phyloP scores from a whole-genome alignment of 2,329 filamentous ascomycete species.

The Beauveria varroae region DNA sequence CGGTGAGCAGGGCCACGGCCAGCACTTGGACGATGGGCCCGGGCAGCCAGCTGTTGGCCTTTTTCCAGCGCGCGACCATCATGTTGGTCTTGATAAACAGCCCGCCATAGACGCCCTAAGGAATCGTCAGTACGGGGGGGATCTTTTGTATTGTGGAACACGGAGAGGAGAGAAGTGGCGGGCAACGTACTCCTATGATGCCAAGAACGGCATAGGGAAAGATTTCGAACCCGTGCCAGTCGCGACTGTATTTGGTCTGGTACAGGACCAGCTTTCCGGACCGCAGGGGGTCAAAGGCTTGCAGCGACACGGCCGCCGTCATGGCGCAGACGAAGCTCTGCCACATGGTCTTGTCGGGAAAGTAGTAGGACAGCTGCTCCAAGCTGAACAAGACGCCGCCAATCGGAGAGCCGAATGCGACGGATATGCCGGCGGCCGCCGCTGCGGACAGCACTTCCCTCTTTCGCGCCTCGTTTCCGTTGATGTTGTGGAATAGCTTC shows the following conservation, averaged over 20 bases:
- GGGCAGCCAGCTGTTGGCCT: constrained; percentile 55
- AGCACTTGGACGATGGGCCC: constrained; percentile 74
- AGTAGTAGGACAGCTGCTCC: constrained; percentile 97
- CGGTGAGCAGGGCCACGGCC: constrained; percentile 71
- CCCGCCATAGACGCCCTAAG: constrained; percentile 78
- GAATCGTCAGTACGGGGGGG: constrained; percentile 12
- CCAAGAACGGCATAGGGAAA: constrained; percentile 82
- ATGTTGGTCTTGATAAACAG: constrained; percentile 95
- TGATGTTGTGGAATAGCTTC: constrained; percentile 68
- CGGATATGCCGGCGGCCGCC: constrained; percentile 84
- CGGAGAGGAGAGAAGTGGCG: background rate
- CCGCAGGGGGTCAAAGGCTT: constrained; percentile 88
- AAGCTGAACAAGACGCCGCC: constrained; percentile 92
- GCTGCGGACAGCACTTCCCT: constrained; percentile 89
- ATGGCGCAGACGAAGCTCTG: constrained; percentile 98
- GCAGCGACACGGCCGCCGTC: constrained; percentile 91
- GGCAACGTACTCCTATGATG: constrained; percentile 57
- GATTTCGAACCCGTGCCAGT: constrained; percentile 93
- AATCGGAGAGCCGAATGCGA: constrained; percentile 89
- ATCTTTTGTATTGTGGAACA: background rate
- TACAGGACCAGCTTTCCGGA: constrained; percentile 94
- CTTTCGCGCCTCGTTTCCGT: constrained; percentile 88
- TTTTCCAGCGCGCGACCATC: constrained; percentile 74
- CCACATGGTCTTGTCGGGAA: constrained; percentile 99
- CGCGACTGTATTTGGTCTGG: constrained; percentile 84